These are phyloP conservation scores for Xylaria sp. DNA, from an alignment of 2,329 filamentous ascomycete species.

Conservation along the genomic window DNA sequence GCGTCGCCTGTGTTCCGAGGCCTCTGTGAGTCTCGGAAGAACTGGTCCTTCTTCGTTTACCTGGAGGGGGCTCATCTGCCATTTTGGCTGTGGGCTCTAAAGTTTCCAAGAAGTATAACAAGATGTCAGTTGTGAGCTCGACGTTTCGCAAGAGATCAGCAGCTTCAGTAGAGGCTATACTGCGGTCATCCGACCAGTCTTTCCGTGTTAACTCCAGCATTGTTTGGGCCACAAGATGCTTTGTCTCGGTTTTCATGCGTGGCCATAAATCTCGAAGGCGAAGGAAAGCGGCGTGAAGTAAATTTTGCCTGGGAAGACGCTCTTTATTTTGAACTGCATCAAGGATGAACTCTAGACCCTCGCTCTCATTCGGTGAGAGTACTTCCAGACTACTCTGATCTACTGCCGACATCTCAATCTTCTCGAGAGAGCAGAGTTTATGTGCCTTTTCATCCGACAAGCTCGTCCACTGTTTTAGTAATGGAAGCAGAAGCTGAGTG, in stretches of 20 bases:
- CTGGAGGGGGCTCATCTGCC: conserved; percentile 75
- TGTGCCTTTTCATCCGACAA: conserved; percentile 63
- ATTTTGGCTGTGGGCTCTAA: conserved; percentile 79
- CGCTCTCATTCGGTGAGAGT: conserved; percentile 64
- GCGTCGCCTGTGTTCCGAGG: conserved; percentile 69
- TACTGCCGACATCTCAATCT: conserved; percentile 55
- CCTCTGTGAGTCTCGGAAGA: conserved; percentile 73
- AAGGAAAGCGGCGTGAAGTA: conserved; percentile 73
- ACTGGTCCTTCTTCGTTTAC: conserved; percentile 83
- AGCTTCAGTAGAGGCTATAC: conserved; percentile 66
- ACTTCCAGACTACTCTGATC: conserved; percentile 61
- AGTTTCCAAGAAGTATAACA: conserved; percentile 77
- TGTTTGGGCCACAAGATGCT: conserved; percentile 68
- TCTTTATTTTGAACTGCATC: conserved; percentile 57
- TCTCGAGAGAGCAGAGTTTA: conserved; percentile 59
- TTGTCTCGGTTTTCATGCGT: conserved; percentile 72
- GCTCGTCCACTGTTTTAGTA: conserved; percentile 75
- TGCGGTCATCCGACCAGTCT: conserved; percentile 51
- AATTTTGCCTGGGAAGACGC: conserved; percentile 59
- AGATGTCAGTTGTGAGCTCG: conserved; percentile 76
- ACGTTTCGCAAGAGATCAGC: conserved; percentile 78
- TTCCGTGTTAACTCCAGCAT: conserved; percentile 71
- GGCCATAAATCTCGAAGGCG: conserved; percentile 79
- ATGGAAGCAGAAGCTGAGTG: conserved; percentile 79
- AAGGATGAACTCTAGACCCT: conserved; percentile 64